Evolutionary conservation across 2,329 filamentous ascomycete species (phyloP).

Genomic region (Ophiosphaerella korrae): DNA sequence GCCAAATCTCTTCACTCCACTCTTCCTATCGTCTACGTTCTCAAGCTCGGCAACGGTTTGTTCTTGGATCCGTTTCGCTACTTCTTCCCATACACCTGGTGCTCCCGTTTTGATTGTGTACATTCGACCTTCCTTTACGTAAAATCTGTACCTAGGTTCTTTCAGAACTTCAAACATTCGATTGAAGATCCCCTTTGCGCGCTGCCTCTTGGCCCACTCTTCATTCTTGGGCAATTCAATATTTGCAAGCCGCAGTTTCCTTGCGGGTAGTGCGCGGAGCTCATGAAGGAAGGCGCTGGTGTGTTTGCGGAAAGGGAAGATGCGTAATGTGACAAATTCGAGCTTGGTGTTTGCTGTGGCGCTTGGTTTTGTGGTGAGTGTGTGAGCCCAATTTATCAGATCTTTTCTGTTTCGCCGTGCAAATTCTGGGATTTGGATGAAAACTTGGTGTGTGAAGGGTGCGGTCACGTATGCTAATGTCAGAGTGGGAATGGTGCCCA

Average conservation of each 20-base stretch:
- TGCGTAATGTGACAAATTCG: conserved; percentile 44
- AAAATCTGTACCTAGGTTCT: conserved; percentile 43
- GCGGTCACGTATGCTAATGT: conserved; percentile 43
- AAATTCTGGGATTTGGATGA: conserved; percentile 37
- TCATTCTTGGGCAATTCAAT: conserved; percentile 35
- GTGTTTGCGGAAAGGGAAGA: conserved; percentile 38
- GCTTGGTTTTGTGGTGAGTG: conserved; percentile 15
- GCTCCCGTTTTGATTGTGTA: conserved; percentile 40
- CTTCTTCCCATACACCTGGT: conserved; percentile 44
- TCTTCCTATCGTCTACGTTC: too few species aligned
- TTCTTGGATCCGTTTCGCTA: conserved; percentile 34
- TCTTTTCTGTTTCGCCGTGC: conserved; percentile 31
- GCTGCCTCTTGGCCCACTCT: conserved; percentile 23
- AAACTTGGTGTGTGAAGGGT: conserved; percentile 43
- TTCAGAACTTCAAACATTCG: conserved; percentile 29
- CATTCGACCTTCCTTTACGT: conserved; percentile 40
- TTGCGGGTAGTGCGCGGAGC: conserved; percentile 37
- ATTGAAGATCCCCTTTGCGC: conserved; percentile 21
- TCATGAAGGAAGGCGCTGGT: conserved; percentile 38
- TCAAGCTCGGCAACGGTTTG: conserved; percentile 18
- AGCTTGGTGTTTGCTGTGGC: conserved; percentile 34
- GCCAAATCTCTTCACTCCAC: too few species aligned
- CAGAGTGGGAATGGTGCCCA: conserved; percentile 39
- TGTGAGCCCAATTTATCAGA: conserved; percentile 32
- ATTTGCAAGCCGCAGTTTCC: conserved; percentile 38